Evolutionary conservation across 2,329 filamentous ascomycete species (phyloP).

Genomic region (Alternaria dauci): DNA sequence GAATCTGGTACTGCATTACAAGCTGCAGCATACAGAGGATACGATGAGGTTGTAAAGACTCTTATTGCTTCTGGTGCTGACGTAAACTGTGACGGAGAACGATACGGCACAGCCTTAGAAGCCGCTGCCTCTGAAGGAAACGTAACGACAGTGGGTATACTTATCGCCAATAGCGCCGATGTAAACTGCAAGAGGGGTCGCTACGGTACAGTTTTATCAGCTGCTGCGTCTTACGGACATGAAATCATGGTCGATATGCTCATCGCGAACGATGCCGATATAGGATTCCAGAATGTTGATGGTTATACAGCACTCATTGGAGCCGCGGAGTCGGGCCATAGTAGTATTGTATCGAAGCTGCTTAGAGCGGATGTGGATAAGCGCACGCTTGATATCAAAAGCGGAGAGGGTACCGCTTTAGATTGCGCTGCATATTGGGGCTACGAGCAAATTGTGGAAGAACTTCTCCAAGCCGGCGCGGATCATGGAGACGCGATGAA

Average conservation of each 20-base stretch:
- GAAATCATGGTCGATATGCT: neutral
- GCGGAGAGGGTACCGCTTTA: neutral
- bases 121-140: neutral
- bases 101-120: neutral
- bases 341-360: neutral
- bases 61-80: neutral
- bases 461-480: neutral
- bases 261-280: neutral
- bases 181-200: neutral
- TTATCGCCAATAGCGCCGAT: neutral
- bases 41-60: neutral
- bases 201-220: neutral
- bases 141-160: neutral
- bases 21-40: neutral
- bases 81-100: too few species aligned
- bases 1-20: too few species aligned
- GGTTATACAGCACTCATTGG: neutral
- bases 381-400: neutral
- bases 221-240: rapidly evolving
- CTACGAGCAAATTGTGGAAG: neutral
- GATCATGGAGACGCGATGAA: neutral
- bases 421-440: neutral
- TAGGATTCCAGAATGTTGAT: neutral
- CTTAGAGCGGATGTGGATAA: neutral
- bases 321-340: rapidly evolving